These are phyloP conservation scores for Podospora bellae-mahoneyi DNA, from an alignment of 495 filamentous ascomycete genomes.

Conservation along the genomic window DNA sequence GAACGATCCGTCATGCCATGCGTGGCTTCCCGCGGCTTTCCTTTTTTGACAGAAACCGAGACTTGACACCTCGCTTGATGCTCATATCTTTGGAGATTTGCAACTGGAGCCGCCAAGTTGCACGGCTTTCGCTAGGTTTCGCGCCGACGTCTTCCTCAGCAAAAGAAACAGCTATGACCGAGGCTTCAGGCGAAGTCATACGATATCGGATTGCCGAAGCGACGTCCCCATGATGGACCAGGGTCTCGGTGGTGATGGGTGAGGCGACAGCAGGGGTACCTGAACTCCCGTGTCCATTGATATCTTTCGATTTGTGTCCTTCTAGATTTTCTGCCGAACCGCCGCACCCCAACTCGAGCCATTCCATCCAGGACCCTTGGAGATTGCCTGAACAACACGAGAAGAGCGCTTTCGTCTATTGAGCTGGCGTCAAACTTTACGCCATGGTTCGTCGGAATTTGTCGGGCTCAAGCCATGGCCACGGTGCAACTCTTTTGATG, in stretches of 20 bases:
- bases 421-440: background rate
- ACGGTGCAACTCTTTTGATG: too few species aligned
- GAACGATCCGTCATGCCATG: background rate
- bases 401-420: background rate
- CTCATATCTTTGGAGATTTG: background rate
- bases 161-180: background rate
- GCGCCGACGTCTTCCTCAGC: background rate
- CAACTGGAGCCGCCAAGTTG: background rate
- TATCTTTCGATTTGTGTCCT: slow-evolving; percentile 8
- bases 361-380: background rate
- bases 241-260: slow-evolving; percentile 3
- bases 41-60: background rate
- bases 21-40: background rate
- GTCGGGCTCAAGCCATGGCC: slow-evolving; percentile 1
- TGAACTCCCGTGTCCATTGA: background rate
- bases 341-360: slow-evolving; percentile 3
- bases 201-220: slow-evolving; percentile 17
- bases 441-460: slow-evolving; percentile 16
- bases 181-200: slow-evolving; percentile 16
- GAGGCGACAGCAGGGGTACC: slow-evolving; percentile 12
- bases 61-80: background rate
- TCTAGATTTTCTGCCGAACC: slow-evolving; percentile 15
- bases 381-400: slow-evolving; percentile 1
- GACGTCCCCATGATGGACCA: background rate
- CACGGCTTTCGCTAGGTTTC: background rate